Evolutionary conservation across 2,329 filamentous ascomycete genomes (phyloP).

Genomic region (Diaporthe capsici): DNA sequence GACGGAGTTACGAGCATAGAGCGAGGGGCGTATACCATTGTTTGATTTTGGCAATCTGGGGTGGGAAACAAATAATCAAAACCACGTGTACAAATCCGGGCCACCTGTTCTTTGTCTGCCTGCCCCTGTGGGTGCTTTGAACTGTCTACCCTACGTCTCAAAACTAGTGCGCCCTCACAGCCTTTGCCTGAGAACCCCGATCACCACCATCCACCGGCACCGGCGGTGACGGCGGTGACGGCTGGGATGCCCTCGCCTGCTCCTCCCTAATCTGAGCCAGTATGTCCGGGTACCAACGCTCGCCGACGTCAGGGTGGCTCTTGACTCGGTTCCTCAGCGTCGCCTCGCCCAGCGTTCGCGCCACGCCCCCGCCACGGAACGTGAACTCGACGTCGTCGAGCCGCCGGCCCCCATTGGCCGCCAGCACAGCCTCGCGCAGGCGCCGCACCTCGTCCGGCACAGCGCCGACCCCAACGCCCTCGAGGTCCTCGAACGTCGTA

Average conservation of each 20-base stretch:
- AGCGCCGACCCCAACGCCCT: conserved; percentile 66
- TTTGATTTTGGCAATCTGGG: conserved; percentile 34
- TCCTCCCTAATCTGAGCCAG: conserved; percentile 70
- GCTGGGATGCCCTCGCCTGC: conserved; percentile 58
- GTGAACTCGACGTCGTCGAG: conserved; percentile 89
- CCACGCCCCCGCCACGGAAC: conserved; percentile 78
- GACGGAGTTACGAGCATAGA: conserved; percentile 43
- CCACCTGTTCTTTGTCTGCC: neutral
- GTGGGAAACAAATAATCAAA: conserved; percentile 20
- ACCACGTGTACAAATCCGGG: conserved; percentile 13
- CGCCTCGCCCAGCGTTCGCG: conserved; percentile 82
- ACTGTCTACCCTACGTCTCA: neutral
- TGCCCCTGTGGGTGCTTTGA: neutral
- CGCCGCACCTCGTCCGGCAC: conserved; percentile 74
- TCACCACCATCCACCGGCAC: conserved; percentile 41
- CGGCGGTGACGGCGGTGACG: conserved; percentile 42
- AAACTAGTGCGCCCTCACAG: conserved; percentile 57
- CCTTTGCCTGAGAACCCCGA: conserved; percentile 45
- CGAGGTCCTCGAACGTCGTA: conserved; percentile 84
- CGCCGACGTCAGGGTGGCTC: conserved; percentile 88
- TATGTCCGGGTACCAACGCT: conserved; percentile 82
- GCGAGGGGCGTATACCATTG: conserved; percentile 42
- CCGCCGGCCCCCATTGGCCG: conserved; percentile 65
- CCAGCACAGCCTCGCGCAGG: conserved; percentile 72
- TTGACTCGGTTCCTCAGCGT: conserved; percentile 88